These are phyloP conservation scores for Seiridium unicorne DNA, from an alignment of 2,329 filamentous ascomycete species.

Conservation along the genomic window DNA sequence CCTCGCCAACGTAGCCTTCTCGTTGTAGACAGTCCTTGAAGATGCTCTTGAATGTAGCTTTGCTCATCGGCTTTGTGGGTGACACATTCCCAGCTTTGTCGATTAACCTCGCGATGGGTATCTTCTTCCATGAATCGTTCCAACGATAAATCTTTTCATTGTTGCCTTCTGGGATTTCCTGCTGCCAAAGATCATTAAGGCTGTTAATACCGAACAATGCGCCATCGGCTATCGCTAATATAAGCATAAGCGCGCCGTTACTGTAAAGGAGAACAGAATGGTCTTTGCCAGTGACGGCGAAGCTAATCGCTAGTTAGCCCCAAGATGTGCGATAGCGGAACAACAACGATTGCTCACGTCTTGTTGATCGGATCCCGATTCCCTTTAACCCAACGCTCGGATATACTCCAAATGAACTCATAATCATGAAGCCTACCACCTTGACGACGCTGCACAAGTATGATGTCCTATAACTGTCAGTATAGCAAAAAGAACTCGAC, in stretches of 20 bases:
- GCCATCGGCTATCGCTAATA: not conserved
- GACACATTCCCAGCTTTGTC: not conserved
- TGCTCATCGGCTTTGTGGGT: not conserved
- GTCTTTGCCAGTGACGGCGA: not conserved
- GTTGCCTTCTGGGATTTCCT: not conserved
- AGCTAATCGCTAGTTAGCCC: not conserved
- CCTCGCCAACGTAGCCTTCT: not conserved
- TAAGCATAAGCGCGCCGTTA: not conserved
- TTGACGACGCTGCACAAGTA: not conserved
- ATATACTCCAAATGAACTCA: not conserved
- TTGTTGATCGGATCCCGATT: not conserved
- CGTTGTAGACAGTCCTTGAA: not conserved
- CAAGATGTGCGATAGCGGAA: not conserved
- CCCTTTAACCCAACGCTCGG: not conserved
- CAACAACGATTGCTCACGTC: not conserved
- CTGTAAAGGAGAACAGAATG: not conserved
- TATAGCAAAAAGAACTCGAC: too few relatives aligned
- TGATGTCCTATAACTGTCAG: not conserved
- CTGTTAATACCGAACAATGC: not conserved
- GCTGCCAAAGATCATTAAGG: not conserved
- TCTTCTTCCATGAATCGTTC: not conserved
- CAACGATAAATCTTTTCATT: slow-evolving; percentile 1
- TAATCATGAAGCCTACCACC: not conserved
- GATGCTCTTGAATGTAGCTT: not conserved
- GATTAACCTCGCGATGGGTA: not conserved